Evolutionary conservation across 441 rosid species (phyloP), one percentile per base, ranked within the genome.

Genomic region (Corymbia citriodora): DNA sequence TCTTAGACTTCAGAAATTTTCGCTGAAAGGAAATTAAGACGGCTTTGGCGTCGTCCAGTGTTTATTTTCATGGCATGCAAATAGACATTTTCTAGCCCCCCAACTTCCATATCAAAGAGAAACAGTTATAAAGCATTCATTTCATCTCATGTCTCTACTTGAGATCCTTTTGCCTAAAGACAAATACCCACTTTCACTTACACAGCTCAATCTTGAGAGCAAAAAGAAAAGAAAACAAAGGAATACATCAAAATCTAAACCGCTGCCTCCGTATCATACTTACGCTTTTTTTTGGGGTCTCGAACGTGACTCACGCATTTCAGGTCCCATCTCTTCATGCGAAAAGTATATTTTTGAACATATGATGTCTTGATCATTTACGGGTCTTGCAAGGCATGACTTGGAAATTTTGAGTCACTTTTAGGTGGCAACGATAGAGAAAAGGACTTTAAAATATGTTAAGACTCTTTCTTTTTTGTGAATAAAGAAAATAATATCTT

Each of bases 11-110:
- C 9, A 57, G 13, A 57, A 23, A 57, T 59, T 59, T 59, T 59
- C 13, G 63, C 63, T 23, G 63, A 23, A 59, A 59, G 7, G 63
- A 59, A 59, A 4, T 59, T 59, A 59, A 59, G 63, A 59, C 7
- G 10, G 14, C 7, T 59, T 59, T 23, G 3, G 13, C 12, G 10
- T 23, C 63, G 0, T 59, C 14, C 14, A 59, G 4, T 0, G 63
- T 59, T 59, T 59, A 59, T 59, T 59, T 59, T 59, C 63, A 59
- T 23, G 29, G 63, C 63, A 23, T n/a, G 10, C 29, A 10, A 23
- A 59, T n/a, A 59, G 63, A 23, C 25, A 55, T 0, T 19, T 55
- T 19, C 59, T 55, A 55, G 59, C 2, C 59, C 59, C 40, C n/a
- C n/a, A n/a, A n/a, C n/a, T n/a, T n/a, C n/a, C n/a, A n/a, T n/a